A percentile compares a stretch with the other conserved stretches of the same genome.
These are phyloP conservation scores for Carex myosuroides DNA, from an alignment of 176 grass and related monocot species.

Conservation along the genomic window DNA sequence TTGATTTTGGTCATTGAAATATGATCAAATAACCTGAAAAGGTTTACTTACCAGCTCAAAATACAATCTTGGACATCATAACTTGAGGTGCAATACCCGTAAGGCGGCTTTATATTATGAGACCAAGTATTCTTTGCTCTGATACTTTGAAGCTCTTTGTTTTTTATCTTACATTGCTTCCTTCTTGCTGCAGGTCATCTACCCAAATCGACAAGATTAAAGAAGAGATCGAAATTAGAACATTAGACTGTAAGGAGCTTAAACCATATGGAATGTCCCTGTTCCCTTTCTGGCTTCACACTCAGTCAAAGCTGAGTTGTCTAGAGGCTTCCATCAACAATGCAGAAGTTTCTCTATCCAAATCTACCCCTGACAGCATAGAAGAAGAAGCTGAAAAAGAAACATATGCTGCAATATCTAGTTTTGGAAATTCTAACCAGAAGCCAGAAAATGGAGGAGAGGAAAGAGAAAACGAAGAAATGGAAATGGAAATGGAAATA, in stretches of 20 bases:
- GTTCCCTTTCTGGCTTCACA: constrained; percentile 88
- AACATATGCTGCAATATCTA: constrained; percentile 26
- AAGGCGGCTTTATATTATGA: neutral
- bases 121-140: too few species aligned
- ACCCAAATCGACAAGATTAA: constrained; percentile 44
- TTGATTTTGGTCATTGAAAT: neutral
- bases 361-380: constrained; percentile 22
- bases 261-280: constrained; percentile 78
- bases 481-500: constrained; percentile 21
- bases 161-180: constrained; percentile 11
- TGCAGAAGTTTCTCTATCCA: constrained; percentile 34
- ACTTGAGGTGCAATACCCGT: neutral
- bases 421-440: constrained; percentile 27
- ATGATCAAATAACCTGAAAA: neutral
- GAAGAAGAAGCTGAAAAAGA: constrained; percentile 22
- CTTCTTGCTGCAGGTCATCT: constrained; percentile 25
- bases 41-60: neutral
- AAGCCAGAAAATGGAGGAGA: constrained; percentile 8
- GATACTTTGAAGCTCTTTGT: neutral
- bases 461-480: constrained; percentile 33
- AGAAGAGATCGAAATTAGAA: constrained; percentile 75
- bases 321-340: constrained; percentile 60
- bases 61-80: neutral
- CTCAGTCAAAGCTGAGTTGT: constrained; percentile 62
- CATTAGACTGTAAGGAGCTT: constrained; percentile 69